Evolutionary conservation across 495 filamentous ascomycete genomes (phyloP).

Genomic region (Wilcoxina mikolae): DNA sequence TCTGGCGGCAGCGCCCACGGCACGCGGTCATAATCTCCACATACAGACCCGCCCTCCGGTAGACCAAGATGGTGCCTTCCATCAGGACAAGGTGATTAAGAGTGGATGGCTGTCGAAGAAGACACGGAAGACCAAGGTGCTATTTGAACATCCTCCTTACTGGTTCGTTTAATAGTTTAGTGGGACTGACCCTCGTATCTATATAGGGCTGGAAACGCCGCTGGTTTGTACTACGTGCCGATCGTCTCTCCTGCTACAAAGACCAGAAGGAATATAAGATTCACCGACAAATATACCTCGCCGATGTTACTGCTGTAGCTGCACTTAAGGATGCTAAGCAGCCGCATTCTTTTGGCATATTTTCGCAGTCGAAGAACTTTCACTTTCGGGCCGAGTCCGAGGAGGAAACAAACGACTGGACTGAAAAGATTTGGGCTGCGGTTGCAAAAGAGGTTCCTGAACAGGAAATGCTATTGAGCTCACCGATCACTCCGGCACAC

Average conservation of each 20-base stretch:
- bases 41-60: slow-evolving; percentile 33
- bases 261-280: slow-evolving; percentile 78
- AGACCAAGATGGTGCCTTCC: slow-evolving; percentile 89
- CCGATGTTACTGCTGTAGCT: slow-evolving; percentile 81
- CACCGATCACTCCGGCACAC: slow-evolving; percentile 35
- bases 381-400: slow-evolving; percentile 63
- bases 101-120: slow-evolving; percentile 71
- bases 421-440: slow-evolving; percentile 61
- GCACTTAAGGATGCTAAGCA: slow-evolving; percentile 76
- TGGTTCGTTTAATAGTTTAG: slow-evolving; percentile 11
- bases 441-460: slow-evolving; percentile 77
- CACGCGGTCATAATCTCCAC: neutral
- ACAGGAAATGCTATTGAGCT: slow-evolving; percentile 57
- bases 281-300: slow-evolving; percentile 69
- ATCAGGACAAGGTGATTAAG: slow-evolving; percentile 85
- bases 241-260: slow-evolving; percentile 90
- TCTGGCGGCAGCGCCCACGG: neutral
- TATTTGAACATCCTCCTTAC: neutral
- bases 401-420: slow-evolving; percentile 75
- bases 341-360: slow-evolving; percentile 78
- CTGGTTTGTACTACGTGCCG: slow-evolving; percentile 81
- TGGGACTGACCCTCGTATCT: slow-evolving; percentile 30
- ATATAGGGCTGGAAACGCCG: slow-evolving; percentile 69
- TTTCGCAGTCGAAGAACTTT: slow-evolving; percentile 79
- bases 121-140: slow-evolving; percentile 83